Conservation (phyloP, 1,284 basidiomycete genomes). For the Pseudozyma tsukubaensis region DNA sequence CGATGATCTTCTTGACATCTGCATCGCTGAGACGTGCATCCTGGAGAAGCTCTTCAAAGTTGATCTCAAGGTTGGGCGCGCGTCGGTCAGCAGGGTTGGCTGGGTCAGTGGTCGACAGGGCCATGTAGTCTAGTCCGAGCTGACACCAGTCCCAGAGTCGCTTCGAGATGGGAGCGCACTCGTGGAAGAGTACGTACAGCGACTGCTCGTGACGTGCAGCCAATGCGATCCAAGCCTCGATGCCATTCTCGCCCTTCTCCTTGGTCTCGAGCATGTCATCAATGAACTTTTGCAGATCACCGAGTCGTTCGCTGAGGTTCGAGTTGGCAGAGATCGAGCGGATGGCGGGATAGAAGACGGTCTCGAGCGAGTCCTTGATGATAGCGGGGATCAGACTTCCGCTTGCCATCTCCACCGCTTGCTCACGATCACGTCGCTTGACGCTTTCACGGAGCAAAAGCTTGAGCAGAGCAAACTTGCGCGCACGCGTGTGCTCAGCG, state of each 20-base stretch:
- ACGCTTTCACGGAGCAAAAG: conserved; percentile 61
- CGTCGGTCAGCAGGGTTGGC: conserved; percentile 59
- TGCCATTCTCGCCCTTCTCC: conserved; percentile 48
- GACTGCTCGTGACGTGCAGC: conserved; percentile 64
- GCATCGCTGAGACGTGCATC: conserved; percentile 60
- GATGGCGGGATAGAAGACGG: conserved; percentile 62
- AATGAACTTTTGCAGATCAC: conserved; percentile 64
- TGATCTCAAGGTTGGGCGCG: conserved; percentile 64
- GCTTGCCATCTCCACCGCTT: conserved; percentile 59
- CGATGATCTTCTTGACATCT: conserved; percentile 60
- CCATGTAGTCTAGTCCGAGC: conserved; percentile 63
- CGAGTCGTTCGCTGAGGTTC: conserved; percentile 60
- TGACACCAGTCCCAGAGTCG: conserved; percentile 64
- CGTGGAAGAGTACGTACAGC: conserved; percentile 65
- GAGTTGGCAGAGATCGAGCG: conserved; percentile 49
- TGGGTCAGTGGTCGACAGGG: conserved; percentile 64
- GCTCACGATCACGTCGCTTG: conserved; percentile 63
- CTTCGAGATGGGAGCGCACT: conserved; percentile 58
- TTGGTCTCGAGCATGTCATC: conserved; percentile 62
- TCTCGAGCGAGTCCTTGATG: conserved; percentile 63
- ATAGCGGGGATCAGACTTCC: conserved; percentile 60
- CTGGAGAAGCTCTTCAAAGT: conserved; percentile 64
- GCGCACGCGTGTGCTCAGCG: conserved; percentile 54
- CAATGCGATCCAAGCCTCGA: conserved; percentile 64
- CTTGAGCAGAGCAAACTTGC: conserved; percentile 64